Evolutionary conservation across 2,329 filamentous ascomycete genomes (phyloP), one percentile per base, ranked within the genome.

Genomic region (Pseudopithomyces chartarum): DNA sequence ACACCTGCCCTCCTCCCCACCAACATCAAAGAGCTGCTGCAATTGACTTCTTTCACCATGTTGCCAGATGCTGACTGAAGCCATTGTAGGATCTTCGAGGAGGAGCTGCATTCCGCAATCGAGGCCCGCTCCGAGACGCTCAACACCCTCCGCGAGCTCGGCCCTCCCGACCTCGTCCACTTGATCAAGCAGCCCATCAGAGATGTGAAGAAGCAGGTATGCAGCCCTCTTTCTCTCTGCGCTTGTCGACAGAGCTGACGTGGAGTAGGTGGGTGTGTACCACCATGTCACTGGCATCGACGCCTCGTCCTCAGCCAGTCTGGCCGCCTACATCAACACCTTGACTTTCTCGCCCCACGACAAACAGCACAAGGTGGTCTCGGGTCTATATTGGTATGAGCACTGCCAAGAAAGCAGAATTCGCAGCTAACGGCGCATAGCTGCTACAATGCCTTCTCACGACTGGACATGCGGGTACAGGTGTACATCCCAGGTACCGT

Each of bases 371-470:
- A 98, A 97, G 80, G 95, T 98, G 56, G 90, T 92, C 8, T 95
- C 96, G 62, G 95, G 95, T 5, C 83, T 97, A 38, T 98, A 97
- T 79, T 98, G 95, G 91, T 95, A 82, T 63, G 83, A 42, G 26
- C 44, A 19, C 23, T 19, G 22, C 12, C 3, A 19, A 32, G 36
- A 26, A 22, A 39, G 23, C 26, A 26, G 29, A 44, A 47, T 38
- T 52, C 32, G 52, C 50, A 38, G 58, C 73, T 74, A 69, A 78
- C 76, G 60, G 51, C 68, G 32, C 70, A 3, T 53, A 86, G 84
- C 79, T 99, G 95, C 79, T 99, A 99, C 84, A 99, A 99, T 91
- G 95, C 95, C 63, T 97, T 99, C 77, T 98, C 95, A 5, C 87
- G 96, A 62, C 84, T 98, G 52, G 95, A 99, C 73, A 99, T 99